Conservation (phyloP, 23 red algal genomes). For the Gracilaria domingensis region DNA sequence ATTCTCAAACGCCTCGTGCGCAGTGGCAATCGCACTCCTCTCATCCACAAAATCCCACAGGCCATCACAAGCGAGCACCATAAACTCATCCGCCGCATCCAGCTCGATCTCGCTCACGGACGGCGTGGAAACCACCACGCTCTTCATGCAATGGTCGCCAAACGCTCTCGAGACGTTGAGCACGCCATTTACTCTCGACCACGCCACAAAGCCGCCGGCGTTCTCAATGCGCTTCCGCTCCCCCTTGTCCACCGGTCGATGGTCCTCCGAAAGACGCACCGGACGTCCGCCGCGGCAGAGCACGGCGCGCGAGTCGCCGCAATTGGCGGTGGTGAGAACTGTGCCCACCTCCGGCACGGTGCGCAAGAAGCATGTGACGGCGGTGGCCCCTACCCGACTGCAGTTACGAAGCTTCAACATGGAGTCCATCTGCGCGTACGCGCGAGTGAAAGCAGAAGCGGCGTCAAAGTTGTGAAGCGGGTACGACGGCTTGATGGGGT, state of each 20-base stretch:
- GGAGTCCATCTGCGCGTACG: slow-evolving; percentile 76
- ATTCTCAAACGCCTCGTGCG: slow-evolving; percentile 40
- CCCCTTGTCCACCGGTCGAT: slow-evolving; percentile 73
- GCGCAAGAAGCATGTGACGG: slow-evolving; percentile 86
- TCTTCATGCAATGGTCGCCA: slow-evolving; percentile 96
- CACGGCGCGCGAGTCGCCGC: slow-evolving; percentile 92
- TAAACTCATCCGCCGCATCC: slow-evolving; percentile 76
- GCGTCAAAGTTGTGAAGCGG: not conserved
- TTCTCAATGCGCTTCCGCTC: slow-evolving; percentile 79
- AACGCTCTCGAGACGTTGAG: slow-evolving; percentile 91
- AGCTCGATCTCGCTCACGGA: slow-evolving; percentile 61
- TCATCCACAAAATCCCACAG: slow-evolving; percentile 96
- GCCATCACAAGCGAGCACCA: slow-evolving; percentile 96
- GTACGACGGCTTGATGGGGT: slow-evolving; percentile 29
- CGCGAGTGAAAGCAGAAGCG: slow-evolving; percentile 34
- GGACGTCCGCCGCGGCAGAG: slow-evolving; percentile 77
- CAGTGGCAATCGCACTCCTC: slow-evolving; percentile 67
- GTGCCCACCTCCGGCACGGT: slow-evolving; percentile 20
- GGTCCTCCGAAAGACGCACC: slow-evolving; percentile 82
- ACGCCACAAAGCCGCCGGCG: slow-evolving; percentile 83
- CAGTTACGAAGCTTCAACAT: slow-evolving; percentile 57
- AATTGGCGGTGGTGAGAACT: slow-evolving; percentile 91
- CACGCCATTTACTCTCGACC: slow-evolving; percentile 85
- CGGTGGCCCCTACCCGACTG: slow-evolving; percentile 81
- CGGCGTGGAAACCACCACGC: slow-evolving; percentile 80